phyloP scores from a whole-genome alignment of 805 yeast species.

The Schwanniomyces vanrijiae region DNA sequence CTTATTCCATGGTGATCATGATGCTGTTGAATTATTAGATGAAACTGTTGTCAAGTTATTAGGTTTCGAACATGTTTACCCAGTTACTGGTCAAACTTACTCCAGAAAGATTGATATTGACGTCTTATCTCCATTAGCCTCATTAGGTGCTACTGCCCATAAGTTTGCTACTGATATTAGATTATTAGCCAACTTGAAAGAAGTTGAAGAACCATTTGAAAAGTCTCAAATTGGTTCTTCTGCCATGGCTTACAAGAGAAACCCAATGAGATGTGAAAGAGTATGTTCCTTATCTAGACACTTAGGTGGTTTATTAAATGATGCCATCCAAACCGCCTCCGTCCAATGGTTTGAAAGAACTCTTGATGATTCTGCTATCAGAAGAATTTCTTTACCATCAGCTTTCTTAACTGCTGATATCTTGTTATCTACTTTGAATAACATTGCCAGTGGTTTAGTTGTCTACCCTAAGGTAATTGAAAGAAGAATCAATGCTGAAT shows the following conservation, averaged over 20 bases:
- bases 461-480: conserved; percentile 98
- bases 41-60: conserved; percentile 87
- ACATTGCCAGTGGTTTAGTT: conserved; percentile 92
- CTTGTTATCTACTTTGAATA: conserved; percentile 80
- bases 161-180: conserved; percentile 97
- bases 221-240: conserved; percentile 97
- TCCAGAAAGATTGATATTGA: conserved; percentile 97
- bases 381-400: conserved; percentile 94
- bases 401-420: conserved; percentile 97
- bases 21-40: conserved; percentile 90
- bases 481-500: conserved; percentile 89
- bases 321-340: conserved; percentile 94
- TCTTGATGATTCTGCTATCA: conserved; percentile 94
- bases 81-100: conserved; percentile 99
- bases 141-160: conserved; percentile 95
- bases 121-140: conserved; percentile 85
- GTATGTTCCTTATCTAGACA: conserved; percentile 98
- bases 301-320: conserved; percentile 85
- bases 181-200: conserved; percentile 93
- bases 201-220: conserved; percentile 97
- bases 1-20: conserved; percentile 95
- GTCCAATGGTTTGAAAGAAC: conserved; percentile 99
- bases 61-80: conserved; percentile 94
- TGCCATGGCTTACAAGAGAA: conserved; percentile 99
- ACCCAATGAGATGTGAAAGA: conserved; percentile 99